These are phyloP conservation scores for Calonectria naviculata DNA, from an alignment of 2,329 filamentous ascomycete genomes.

Conservation along the genomic window DNA sequence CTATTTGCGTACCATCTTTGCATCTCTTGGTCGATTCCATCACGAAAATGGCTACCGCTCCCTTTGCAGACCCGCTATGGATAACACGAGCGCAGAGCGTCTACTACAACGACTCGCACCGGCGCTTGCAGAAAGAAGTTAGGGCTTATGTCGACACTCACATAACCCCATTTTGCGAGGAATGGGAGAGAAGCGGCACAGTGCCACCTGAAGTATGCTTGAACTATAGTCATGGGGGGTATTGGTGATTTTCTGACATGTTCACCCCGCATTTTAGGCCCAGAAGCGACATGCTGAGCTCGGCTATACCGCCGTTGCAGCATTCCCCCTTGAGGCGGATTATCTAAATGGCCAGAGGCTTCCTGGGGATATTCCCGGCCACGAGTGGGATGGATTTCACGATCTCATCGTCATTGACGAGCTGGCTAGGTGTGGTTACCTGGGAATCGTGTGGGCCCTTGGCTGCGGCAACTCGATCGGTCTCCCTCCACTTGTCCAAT, in stretches of 20 bases:
- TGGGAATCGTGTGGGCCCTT: slow-evolving; percentile 66
- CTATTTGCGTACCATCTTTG: neutral
- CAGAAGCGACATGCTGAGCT: slow-evolving; percentile 15
- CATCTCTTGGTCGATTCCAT: neutral
- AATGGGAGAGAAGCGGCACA: slow-evolving; percentile 7
- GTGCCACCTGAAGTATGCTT: slow-evolving; percentile 11
- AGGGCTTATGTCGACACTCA: slow-evolving; percentile 15
- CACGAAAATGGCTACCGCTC: slow-evolving; percentile 15
- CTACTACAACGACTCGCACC: slow-evolving; percentile 22
- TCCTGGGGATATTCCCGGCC: slow-evolving; percentile 50
- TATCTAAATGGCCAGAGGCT: slow-evolving; percentile 5
- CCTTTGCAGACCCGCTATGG: slow-evolving; percentile 30
- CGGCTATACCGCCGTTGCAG: slow-evolving; percentile 11
- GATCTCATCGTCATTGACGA: slow-evolving; percentile 67
- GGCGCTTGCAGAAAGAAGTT: slow-evolving; percentile 22
- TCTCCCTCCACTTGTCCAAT: slow-evolving; percentile 71
- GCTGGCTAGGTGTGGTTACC: slow-evolving; percentile 61
- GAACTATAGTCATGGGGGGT: neutral
- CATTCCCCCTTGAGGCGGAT: neutral
- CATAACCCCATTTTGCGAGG: slow-evolving; percentile 13
- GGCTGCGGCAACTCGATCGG: slow-evolving; percentile 72
- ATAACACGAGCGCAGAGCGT: slow-evolving; percentile 17
- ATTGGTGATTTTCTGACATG: neutral
- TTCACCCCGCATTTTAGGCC: neutral
- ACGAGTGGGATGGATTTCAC: slow-evolving; percentile 67